phyloP scores from a whole-genome alignment of 257 asterid genomes.

The Nicotiana attenuata region DNA sequence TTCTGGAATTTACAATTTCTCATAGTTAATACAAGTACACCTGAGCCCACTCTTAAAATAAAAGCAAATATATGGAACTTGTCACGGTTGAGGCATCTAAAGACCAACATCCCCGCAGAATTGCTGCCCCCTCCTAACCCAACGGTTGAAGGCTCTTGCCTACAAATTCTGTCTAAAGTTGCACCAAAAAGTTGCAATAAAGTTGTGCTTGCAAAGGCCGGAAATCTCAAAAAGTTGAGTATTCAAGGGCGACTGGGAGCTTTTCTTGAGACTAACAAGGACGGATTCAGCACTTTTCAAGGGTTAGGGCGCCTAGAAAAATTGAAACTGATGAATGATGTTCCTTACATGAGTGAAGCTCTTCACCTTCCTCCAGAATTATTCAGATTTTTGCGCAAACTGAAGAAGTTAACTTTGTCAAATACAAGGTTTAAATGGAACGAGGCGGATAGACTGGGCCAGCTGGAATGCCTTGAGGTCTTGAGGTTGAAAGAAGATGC shows the following conservation, averaged over 20 bases:
- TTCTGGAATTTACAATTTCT: constrained; percentile 4
- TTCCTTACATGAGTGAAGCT: constrained; percentile 18
- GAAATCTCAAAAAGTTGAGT: constrained; percentile 44
- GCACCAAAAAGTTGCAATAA: constrained; percentile 59
- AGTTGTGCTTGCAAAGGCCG: constrained; percentile 43
- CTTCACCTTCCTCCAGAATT: constrained; percentile 28
- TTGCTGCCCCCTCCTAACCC: constrained; percentile 28
- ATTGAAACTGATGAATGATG: constrained; percentile 42
- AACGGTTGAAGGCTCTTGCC: constrained; percentile 9
- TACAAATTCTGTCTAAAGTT: constrained; percentile 55
- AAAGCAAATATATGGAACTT: constrained; percentile 2
- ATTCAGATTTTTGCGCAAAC: constrained; percentile 37
- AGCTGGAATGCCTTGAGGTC: constrained; percentile 38
- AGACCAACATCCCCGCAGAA: constrained; percentile 34
- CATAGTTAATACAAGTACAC: neutral
- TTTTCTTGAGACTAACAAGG: constrained; percentile 22
- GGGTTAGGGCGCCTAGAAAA: constrained; percentile 38
- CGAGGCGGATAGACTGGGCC: constrained; percentile 38
- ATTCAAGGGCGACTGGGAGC: constrained; percentile 42
- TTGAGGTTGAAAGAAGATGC: constrained; percentile 31
- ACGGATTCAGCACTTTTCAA: constrained; percentile 32
- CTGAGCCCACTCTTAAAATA: neutral
- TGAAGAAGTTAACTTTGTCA: constrained; percentile 46
- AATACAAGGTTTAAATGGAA: constrained; percentile 46
- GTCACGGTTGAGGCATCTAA: neutral